Conservation (phyloP, 257 asterid genomes). For the Lantana camara region DNA sequence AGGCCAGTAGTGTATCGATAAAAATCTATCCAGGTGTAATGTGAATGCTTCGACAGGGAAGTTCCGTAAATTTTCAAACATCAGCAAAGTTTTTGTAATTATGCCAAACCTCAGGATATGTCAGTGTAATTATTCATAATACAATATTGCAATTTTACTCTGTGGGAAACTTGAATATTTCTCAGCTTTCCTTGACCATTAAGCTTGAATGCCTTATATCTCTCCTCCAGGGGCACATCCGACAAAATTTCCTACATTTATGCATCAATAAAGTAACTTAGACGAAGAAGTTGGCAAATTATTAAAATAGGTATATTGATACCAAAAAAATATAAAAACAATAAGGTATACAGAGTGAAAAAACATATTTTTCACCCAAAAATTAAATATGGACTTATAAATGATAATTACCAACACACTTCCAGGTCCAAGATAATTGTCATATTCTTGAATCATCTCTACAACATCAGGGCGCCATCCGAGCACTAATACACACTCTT, state of each 20-base stretch:
- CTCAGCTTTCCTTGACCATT: slow-evolving; percentile 70
- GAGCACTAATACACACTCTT: slow-evolving; percentile 78
- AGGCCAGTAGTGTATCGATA: too few relatives aligned
- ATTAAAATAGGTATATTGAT: neutral
- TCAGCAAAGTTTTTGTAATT: too few relatives aligned
- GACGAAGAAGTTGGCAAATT: slow-evolving; percentile 2
- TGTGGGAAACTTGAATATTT: slow-evolving; percentile 78
- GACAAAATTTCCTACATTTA: slow-evolving; percentile 81
- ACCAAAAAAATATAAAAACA: too few relatives aligned
- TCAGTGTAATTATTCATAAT: too few relatives aligned
- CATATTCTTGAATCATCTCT: slow-evolving; percentile 90
- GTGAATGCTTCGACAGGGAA: too few relatives aligned
- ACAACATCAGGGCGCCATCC: slow-evolving; percentile 93
- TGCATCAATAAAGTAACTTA: slow-evolving; percentile 21
- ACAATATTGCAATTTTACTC: slow-evolving; percentile 47
- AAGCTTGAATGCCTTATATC: slow-evolving; percentile 61
- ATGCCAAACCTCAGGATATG: too few relatives aligned
- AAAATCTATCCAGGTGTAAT: too few relatives aligned
- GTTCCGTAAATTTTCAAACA: too few relatives aligned
- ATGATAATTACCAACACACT: slow-evolving; percentile 80
- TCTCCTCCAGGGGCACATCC: slow-evolving; percentile 83
- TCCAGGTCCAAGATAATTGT: slow-evolving; percentile 94
- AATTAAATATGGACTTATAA: neutral
- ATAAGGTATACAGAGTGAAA: too few relatives aligned
- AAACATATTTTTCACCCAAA: neutral